A percentile compares a stretch with the other conserved stretches of the same genome.
Evolutionary conservation across 257 asterid genomes (phyloP).

Genomic region (Eucommia ulmoides): DNA sequence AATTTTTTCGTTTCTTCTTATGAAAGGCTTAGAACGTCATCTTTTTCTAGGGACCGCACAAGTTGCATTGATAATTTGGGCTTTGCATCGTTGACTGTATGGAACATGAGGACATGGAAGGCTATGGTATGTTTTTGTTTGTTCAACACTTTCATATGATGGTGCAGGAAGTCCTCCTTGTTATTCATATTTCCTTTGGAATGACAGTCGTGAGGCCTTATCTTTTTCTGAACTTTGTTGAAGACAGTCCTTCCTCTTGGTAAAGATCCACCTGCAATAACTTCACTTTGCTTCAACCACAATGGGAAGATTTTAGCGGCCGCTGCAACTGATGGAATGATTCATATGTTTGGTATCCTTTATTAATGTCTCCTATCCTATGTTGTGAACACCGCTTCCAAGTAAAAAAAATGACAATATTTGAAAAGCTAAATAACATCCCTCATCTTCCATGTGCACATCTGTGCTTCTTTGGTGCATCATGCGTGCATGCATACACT

Average conservation of each 20-base stretch:
- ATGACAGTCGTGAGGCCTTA: constrained; percentile 23
- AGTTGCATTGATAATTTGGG: constrained; percentile 50
- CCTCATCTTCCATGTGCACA: neutral
- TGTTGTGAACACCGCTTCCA: too few species aligned
- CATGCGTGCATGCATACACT: neutral
- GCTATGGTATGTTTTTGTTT: constrained; percentile 61
- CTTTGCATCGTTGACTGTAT: constrained; percentile 82
- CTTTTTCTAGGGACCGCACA: constrained; percentile 51
- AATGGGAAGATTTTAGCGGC: constrained; percentile 99
- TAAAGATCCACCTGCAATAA: constrained; percentile 92
- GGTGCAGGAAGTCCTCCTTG: constrained; percentile 9
- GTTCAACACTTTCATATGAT: constrained; percentile 11
- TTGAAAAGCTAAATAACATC: neutral
- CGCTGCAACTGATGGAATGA: constrained; percentile 94
- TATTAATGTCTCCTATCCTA: neutral
- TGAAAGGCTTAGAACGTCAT: neutral
- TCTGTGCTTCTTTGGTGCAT: neutral
- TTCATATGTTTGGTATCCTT: constrained; percentile 99
- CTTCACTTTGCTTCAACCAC: constrained; percentile 89
- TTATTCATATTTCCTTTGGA: constrained; percentile 11
- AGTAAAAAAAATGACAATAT: too few species aligned
- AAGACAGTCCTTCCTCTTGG: constrained; percentile 99
- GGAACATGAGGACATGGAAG: constrained; percentile 99
- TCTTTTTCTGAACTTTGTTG: constrained; percentile 37
- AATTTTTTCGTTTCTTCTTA: too few species aligned